Base-by-base conservation (phyloP, 192 early-diverging fungal species). In the Geranomyces michiganensis region DNA sequence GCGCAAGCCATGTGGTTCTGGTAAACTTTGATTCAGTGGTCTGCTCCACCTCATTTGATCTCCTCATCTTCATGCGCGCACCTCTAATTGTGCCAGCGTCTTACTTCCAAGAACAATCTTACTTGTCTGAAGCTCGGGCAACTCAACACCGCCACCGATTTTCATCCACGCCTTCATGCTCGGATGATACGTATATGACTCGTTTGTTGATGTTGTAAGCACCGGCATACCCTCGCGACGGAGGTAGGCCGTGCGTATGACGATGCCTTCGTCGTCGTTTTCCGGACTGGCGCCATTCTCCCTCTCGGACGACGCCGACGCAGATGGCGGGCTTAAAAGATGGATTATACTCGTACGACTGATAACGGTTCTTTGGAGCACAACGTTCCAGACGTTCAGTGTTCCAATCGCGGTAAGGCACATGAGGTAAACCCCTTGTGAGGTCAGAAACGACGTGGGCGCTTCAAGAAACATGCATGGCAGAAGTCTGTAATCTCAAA, bases 341-440 rank as follows among this genome's bases (percentile, higher is more conserved):
- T 90, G 91, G 9, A 92, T 78, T 0, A 89, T 89, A 7, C 88
- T 72, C n/a, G 81, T 79, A 6, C 81, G 67, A 33, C 43, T 29
- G 7, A 94, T 65, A 0, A 82, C 63, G 4, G 80, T 76, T 36
- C 59, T 78, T 71, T 87, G 73, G 32, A 79, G 73, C 30, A 68
- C 53, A 6, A 94, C 75, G 79, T 94, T 82, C 92, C 92, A 94
- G 22, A 89, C 78, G 71, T 75, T 84, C 9, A 94, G 41, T 36
- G 84, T 68, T 12, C 91, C 92, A 53, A 78, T 79, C 10, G 84
- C 79, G 24, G 85, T 87, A 19, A 94, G 65, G 41, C 81, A 84
- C 76, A 94, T 80, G 12, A 93, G 72, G 65, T 82, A 91, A n/a
- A 80, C 71, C 5, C 79, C 79, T 19, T 80, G 79, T 41, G 80